Conservation (phyloP, 495 filamentous ascomycete species). For the Xylaria telfairii region DNA sequence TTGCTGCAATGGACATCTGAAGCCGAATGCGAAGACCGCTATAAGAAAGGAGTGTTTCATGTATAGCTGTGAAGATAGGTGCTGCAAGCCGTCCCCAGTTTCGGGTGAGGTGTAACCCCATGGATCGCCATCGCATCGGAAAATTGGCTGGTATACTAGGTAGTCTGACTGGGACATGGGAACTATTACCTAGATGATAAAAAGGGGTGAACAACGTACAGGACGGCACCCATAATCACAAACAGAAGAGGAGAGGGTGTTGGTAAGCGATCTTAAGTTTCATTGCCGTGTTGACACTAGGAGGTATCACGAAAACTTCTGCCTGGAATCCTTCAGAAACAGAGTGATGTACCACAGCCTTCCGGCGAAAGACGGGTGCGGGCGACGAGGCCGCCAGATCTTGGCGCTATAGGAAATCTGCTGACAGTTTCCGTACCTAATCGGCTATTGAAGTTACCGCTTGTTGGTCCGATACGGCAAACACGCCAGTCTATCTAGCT, state of each 20-base stretch:
- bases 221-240: neutral
- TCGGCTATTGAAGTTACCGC: neutral
- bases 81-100: neutral
- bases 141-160: neutral
- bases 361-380: neutral
- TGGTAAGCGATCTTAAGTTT: neutral
- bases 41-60: neutral
- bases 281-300: neutral
- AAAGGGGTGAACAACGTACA: neutral
- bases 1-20: neutral
- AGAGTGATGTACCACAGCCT: no score
- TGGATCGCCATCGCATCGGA: constrained; percentile 1
- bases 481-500: neutral
- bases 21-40: neutral
- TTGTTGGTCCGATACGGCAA: neutral
- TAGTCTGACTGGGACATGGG: neutral
- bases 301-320: neutral
- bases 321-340: constrained; percentile 4
- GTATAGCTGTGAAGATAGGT: neutral
- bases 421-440: neutral
- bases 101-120: neutral
- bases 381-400: neutral
- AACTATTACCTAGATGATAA: neutral
- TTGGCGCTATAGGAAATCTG: neutral
- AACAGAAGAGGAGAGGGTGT: neutral